phyloP scores from a whole-genome alignment of 2,329 filamentous ascomycete genomes.

The Hymenoscyphus repandus region DNA sequence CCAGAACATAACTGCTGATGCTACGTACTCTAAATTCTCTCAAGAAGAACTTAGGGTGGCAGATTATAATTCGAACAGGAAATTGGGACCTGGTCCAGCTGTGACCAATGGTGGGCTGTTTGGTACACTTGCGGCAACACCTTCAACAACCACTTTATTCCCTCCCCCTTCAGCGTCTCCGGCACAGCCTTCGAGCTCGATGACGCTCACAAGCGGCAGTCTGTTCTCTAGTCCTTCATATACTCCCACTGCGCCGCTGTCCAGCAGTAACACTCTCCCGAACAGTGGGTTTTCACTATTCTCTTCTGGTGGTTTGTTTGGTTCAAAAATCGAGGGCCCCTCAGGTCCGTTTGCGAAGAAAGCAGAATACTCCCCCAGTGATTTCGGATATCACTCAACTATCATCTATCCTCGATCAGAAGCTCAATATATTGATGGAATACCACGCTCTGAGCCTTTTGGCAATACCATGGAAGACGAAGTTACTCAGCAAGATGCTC shows the following conservation, averaged over 20 bases:
- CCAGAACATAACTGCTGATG: neutral
- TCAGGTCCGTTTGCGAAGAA: neutral
- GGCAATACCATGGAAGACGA: neutral
- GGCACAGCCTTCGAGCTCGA: neutral
- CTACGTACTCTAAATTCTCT: neutral
- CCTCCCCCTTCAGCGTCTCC: neutral
- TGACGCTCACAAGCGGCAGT: neutral
- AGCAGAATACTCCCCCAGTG: neutral
- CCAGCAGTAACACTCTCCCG: neutral
- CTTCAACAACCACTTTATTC: neutral
- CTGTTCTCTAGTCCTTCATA: neutral
- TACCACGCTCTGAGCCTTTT: neutral
- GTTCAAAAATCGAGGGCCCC: neutral
- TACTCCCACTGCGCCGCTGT: neutral
- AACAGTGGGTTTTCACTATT: neutral
- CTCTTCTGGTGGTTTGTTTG: neutral
- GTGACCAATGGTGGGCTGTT: neutral
- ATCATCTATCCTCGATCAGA: neutral
- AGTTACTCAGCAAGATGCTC: constrained; percentile 5
- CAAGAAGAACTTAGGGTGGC: neutral
- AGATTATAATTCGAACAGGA: neutral
- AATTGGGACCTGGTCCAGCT: neutral
- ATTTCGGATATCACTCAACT: neutral
- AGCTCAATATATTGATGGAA: neutral
- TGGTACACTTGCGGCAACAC: neutral